Percentiles rank a stretch among this genome's conserved stretches.
These are phyloP conservation scores for Aureobasidium sp. DNA, from an alignment of 2,329 filamentous ascomycete genomes.

Conservation along the genomic window DNA sequence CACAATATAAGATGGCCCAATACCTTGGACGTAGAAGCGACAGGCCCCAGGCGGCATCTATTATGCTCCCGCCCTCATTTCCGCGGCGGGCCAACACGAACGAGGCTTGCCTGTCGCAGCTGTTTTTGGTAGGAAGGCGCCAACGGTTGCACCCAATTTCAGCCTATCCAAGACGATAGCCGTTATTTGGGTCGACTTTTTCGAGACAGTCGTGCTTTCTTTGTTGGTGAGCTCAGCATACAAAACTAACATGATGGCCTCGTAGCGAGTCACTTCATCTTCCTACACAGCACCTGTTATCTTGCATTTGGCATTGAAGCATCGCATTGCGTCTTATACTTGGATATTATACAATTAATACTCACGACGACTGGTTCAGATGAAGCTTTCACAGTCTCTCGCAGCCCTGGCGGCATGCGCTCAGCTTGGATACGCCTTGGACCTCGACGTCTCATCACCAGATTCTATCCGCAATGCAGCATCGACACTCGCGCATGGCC, in stretches of 20 bases:
- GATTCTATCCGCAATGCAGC: slow-evolving; percentile 30
- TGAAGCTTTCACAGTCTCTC: slow-evolving; percentile 5
- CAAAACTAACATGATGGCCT: background rate
- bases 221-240: background rate
- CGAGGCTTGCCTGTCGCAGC: background rate
- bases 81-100: slow-evolving; percentile 11
- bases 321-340: background rate
- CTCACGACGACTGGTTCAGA: background rate
- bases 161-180: slow-evolving; percentile 8
- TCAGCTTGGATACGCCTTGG: slow-evolving; percentile 10
- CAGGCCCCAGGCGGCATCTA: background rate
- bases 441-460: slow-evolving; percentile 16
- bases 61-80: background rate
- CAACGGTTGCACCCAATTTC: slow-evolving; percentile 7
- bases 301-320: background rate
- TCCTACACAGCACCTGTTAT: background rate
- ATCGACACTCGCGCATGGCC: slow-evolving; percentile 26
- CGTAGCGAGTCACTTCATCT: background rate
- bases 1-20: background rate
- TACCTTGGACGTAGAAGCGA: background rate
- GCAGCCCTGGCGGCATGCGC: slow-evolving; percentile 13
- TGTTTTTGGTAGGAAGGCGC: slow-evolving; percentile 7
- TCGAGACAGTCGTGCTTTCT: background rate
- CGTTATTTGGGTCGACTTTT: background rate
- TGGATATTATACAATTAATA: background rate